Evolutionary conservation across 164 flowering plant species (phyloP), one percentile per base, ranked within the genome.

Genomic region (Santalum album): DNA sequence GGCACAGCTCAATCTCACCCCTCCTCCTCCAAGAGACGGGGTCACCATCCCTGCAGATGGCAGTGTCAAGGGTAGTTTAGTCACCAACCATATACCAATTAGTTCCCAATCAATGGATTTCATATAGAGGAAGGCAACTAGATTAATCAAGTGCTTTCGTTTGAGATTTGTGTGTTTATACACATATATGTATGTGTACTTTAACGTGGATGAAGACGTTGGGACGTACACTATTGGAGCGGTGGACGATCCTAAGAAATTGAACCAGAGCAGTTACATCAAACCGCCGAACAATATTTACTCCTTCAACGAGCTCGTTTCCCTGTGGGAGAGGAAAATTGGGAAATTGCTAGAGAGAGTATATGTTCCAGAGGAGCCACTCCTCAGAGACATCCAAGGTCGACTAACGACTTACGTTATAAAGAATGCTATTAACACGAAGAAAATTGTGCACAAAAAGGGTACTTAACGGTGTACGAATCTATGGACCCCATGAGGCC

Each of bases 301-400:
- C 49, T 46, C 49, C 19, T 46, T 46, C 49, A 46, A 46, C 18
- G 49, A 46, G 12, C 49, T 46, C 12, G 25, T 46, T 18, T 15
- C 22, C 25, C 12, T 46, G 9, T 46, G 49, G 49, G 49, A 46
- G 49, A 46, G 18, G 49, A 46, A 46, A 23, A 46, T 46, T 46
- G 49, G 49, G 10, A 46, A 46, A 23, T 6, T 21, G 3, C 49
- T 46, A 1, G 49, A 46, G 49, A 46, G 18, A 21, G 16, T 19
- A 4, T 46, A 46, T 46, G 25, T 46, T 7, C 14, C 49, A 12
- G 49, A 46, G 22, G 25, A 10, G 22, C 24, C 10, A 15, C 2
- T 46, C 11, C 49, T 46, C 12, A 46, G 18, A 21, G 22, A 19
- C 7, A 46, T 18, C 9, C 22, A 12, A 46, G 49, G 49, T 46